Evolutionary conservation across 805 yeast species (phyloP), one percentile per base, ranked within the genome.

Genomic region (Candida dendrica): DNA sequence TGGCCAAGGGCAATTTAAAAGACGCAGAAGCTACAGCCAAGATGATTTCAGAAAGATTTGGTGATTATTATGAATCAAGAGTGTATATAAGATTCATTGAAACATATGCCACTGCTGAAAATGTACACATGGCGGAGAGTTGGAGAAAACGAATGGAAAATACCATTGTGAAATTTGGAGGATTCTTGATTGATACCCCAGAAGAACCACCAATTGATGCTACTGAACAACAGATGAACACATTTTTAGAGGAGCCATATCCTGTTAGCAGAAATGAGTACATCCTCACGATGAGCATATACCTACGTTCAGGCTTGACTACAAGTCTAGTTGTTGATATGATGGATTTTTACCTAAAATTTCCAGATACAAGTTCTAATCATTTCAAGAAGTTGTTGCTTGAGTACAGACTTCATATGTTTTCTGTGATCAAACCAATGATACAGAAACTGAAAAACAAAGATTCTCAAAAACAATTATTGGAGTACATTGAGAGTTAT

Each of bases 11-110:
- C 14, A 53, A 63, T 27, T 41, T 68, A 5, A 56, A 46, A 4
- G 49, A 51, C n/a, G 75, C 76, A 19, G 68, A 68, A 34, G 48
- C 47, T 2, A 36, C 66, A 2, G 59, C 69, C 3, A 27, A 43
- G 1, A 49, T 55, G 6, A 61, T 68, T 2, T 49, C 55, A 34
- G 41, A 48, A 0, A 49, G 48, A 36, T 67, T 53, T 42, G 46
- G 45, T 8, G 47, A 60, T 0, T 68, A 67, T 44, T 34, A 72
- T 3, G 64, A 64, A 42, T 64, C 72, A 2, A 61, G 63, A 34
- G 55, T 70, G 14, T 50, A 64, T 11, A 54, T 60, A 16, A 46
- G 58, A 3, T 66, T 68, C 26, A 57, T 74, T 18, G 55, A 58
- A 24, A 58, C 51, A 18, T 66, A 65, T 43, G 43, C 66, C 9